These are phyloP conservation scores for Sinapis alba DNA, from an alignment of 441 rosid species.

Conservation along the genomic window DNA sequence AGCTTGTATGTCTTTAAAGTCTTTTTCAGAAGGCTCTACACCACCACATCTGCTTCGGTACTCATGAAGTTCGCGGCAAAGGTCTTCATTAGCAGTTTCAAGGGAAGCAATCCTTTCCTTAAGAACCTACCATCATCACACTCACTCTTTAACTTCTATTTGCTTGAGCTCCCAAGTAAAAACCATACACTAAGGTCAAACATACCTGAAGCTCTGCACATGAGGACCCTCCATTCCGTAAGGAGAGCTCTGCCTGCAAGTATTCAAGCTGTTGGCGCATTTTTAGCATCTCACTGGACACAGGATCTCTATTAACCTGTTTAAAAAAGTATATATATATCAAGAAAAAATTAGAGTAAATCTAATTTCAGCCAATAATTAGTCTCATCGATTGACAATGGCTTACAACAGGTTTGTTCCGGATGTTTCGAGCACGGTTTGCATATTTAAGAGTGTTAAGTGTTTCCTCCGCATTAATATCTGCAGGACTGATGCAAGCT, in stretches of 20 bases:
- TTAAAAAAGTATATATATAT: background rate
- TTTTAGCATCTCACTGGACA: slow-evolving; percentile 91
- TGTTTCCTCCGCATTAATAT: slow-evolving; percentile 99
- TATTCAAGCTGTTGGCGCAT: slow-evolving; percentile 95
- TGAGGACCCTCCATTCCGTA: slow-evolving; percentile 80
- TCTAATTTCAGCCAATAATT: background rate
- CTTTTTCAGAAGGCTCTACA: slow-evolving; percentile 66
- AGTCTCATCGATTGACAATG: slow-evolving; percentile 20
- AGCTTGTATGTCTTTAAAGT: slow-evolving; percentile 76
- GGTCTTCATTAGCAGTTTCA: slow-evolving; percentile 94
- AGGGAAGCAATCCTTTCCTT: slow-evolving; percentile 94
- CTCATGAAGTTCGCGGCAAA: slow-evolving; percentile 88
- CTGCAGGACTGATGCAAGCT: slow-evolving; percentile 99
- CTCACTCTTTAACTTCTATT: background rate
- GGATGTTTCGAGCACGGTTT: slow-evolving; percentile 98
- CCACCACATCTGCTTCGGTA: slow-evolving; percentile 70
- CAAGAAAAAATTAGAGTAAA: background rate
- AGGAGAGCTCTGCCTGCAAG: slow-evolving; percentile 97
- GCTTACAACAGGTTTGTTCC: slow-evolving; percentile 97
- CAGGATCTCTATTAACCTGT: slow-evolving; percentile 97
- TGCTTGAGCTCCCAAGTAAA: background rate
- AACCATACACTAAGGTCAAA: slow-evolving; percentile 1
- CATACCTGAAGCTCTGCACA: slow-evolving; percentile 86
- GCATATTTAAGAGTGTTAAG: slow-evolving; percentile 96
- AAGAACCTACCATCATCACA: slow-evolving; percentile 57